Conservation (phyloP, 805 yeast genomes). For the Candida qinlingensis region DNA sequence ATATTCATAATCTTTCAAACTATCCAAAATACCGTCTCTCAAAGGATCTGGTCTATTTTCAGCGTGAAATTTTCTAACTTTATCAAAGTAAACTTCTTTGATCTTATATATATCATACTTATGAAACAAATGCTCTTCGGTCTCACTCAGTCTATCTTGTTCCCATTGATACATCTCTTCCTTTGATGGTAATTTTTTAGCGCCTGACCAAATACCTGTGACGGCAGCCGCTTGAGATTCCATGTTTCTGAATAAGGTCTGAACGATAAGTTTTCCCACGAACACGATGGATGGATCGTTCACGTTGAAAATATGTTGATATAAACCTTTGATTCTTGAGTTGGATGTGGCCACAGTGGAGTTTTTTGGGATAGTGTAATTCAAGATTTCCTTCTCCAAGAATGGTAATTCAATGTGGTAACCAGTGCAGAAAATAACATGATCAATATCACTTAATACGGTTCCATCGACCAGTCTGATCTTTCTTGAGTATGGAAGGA, state of each 20-base stretch:
- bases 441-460: conserved; percentile 30
- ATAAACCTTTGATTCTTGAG: conserved; percentile 35
- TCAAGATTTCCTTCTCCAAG: conserved; percentile 22
- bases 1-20: conserved; percentile 9
- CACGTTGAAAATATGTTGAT: conserved; percentile 41
- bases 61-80: conserved; percentile 25
- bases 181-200: conserved; percentile 32
- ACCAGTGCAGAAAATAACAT: conserved; percentile 38
- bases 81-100: conserved; percentile 27
- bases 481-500: conserved; percentile 25
- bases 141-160: conserved; percentile 20
- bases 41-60: conserved; percentile 31
- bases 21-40: conserved; percentile 15
- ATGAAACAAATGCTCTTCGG: conserved; percentile 27
- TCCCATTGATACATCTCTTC: conserved; percentile 37
- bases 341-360: conserved; percentile 17
- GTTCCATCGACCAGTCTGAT: conserved; percentile 31
- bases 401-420: conserved; percentile 39
- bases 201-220: conserved; percentile 51
- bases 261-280: conserved; percentile 36
- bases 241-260: conserved; percentile 42
- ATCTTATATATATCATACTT: conserved; percentile 28
- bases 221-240: conserved; percentile 50
- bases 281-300: conserved; percentile 43
- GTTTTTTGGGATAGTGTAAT: conserved; percentile 23